phyloP scores from a whole-genome alignment of 176 grass and related monocot genomes.

The Chrysopogon serrulatus region DNA sequence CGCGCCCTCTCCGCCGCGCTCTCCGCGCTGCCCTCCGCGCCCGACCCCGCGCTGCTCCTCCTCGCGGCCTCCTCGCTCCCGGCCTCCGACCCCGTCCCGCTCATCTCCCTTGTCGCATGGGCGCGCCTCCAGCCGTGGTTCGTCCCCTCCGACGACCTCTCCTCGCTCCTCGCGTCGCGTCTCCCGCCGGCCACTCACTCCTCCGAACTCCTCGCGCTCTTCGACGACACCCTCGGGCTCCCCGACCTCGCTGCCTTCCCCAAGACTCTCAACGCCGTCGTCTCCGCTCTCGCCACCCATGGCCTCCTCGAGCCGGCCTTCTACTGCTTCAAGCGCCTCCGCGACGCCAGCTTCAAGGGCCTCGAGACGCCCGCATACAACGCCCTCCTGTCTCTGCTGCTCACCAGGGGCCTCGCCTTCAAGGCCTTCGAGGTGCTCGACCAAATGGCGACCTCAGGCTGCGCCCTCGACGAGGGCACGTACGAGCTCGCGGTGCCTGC shows the following conservation, averaged over 20 bases:
- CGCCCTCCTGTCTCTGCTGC: slow-evolving; percentile 77
- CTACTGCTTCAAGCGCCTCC: slow-evolving; percentile 88
- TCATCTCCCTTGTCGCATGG: slow-evolving; percentile 81
- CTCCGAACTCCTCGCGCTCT: slow-evolving; percentile 48
- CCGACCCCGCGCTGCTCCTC: slow-evolving; percentile 52
- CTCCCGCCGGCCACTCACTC: slow-evolving; percentile 48
- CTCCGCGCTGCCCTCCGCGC: slow-evolving; percentile 69
- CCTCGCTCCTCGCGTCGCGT: slow-evolving; percentile 34
- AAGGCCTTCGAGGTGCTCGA: slow-evolving; percentile 94
- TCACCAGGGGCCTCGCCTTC: slow-evolving; percentile 74
- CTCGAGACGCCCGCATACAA: slow-evolving; percentile 66
- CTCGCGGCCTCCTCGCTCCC: slow-evolving; percentile 67
- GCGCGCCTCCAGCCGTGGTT: slow-evolving; percentile 74
- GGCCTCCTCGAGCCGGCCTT: slow-evolving; percentile 71
- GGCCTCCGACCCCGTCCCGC: slow-evolving; percentile 67
- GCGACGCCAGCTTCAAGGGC: slow-evolving; percentile 42
- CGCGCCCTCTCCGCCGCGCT: slow-evolving; percentile 61
- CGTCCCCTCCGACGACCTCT: slow-evolving; percentile 43
- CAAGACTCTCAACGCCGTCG: slow-evolving; percentile 50
- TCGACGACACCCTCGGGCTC: slow-evolving; percentile 58
- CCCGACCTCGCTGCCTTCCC: slow-evolving; percentile 57
- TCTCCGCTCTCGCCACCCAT: slow-evolving; percentile 48
- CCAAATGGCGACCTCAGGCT: slow-evolving; percentile 48
- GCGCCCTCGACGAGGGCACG: slow-evolving; percentile 50
- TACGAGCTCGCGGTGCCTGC: slow-evolving; percentile 86